A percentile compares a stretch with the other conserved stretches of the same genome.
Evolutionary conservation across 208 protist species (phyloP).

Genomic region (Novymonas esmeraldas): DNA sequence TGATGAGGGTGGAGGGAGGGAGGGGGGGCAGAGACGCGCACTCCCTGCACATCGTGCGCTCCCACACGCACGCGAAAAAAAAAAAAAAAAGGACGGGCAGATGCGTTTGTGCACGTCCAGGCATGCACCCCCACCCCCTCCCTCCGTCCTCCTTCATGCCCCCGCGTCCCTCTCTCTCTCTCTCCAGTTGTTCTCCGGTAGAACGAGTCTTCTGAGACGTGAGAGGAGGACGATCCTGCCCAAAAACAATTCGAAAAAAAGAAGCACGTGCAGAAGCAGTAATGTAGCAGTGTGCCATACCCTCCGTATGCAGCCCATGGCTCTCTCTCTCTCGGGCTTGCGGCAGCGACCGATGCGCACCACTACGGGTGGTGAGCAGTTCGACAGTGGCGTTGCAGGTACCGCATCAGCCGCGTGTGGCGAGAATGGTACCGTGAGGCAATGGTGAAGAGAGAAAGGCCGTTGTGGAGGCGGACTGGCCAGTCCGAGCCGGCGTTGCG

Average conservation of each 20-base stretch:
- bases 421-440: conserved; percentile 21
- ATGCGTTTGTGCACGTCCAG: background rate
- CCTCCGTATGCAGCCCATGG: too few relatives aligned
- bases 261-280: too few relatives aligned
- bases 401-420: conserved; percentile 31
- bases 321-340: too few relatives aligned
- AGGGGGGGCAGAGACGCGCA: background rate
- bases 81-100: conserved; percentile 14
- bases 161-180: background rate
- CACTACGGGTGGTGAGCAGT: background rate
- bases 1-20: background rate
- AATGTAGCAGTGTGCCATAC: too few relatives aligned
- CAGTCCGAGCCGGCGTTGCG: conserved; percentile 48
- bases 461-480: conserved; percentile 26
- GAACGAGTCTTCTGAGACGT: too few relatives aligned
- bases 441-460: conserved; percentile 32
- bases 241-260: too few relatives aligned
- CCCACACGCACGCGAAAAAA: background rate
- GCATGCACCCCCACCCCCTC: background rate
- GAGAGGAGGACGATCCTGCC: too few relatives aligned
- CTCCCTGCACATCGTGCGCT: background rate
- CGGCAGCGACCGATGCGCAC: background rate
- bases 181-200: too few relatives aligned
- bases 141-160: background rate
- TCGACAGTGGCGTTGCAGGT: conserved; percentile 13